Conservation (phyloP, 1,139 yeast genomes). For the Yamadazyma atmosphaerica region DNA sequence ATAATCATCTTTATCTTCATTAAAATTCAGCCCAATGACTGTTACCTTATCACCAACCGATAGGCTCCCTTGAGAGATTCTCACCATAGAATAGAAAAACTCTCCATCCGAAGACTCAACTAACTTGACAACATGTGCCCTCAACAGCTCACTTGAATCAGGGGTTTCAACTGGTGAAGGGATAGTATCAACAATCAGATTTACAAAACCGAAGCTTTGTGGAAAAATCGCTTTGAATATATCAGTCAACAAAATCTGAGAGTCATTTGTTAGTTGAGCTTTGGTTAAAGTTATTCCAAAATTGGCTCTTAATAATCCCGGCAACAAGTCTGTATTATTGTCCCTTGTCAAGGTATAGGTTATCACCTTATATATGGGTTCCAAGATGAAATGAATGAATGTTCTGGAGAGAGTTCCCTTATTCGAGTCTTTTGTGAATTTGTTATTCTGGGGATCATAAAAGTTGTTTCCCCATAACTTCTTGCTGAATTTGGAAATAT, state of each 20-base stretch:
- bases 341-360: conserved; percentile 61
- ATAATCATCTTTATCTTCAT: conserved; percentile 55
- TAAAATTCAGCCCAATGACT: conserved; percentile 58
- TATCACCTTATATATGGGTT: conserved; percentile 78
- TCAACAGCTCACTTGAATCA: conserved; percentile 6
- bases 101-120: conserved; percentile 52
- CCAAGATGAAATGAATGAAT: conserved; percentile 68
- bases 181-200: conserved; percentile 36
- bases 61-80: conserved; percentile 64
- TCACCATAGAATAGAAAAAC: conserved; percentile 53
- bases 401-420: conserved; percentile 42
- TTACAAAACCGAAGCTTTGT: conserved; percentile 53
- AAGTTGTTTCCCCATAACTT: conserved; percentile 80
- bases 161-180: conserved; percentile 40
- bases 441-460: conserved; percentile 43
- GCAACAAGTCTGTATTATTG: conserved; percentile 36
- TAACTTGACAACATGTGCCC: conserved; percentile 65
- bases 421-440: conserved; percentile 42
- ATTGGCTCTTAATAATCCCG: conserved; percentile 42
- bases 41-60: conserved; percentile 47
- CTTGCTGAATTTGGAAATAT: conserved; percentile 44
- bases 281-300: conserved; percentile 47
- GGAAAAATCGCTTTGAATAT: conserved; percentile 60
- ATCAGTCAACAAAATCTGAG: conserved; percentile 55
- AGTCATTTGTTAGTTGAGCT: conserved; percentile 48